phyloP scores from a whole-genome alignment of 2,329 filamentous ascomycete species.

The Arthrobotrys sinensis region DNA sequence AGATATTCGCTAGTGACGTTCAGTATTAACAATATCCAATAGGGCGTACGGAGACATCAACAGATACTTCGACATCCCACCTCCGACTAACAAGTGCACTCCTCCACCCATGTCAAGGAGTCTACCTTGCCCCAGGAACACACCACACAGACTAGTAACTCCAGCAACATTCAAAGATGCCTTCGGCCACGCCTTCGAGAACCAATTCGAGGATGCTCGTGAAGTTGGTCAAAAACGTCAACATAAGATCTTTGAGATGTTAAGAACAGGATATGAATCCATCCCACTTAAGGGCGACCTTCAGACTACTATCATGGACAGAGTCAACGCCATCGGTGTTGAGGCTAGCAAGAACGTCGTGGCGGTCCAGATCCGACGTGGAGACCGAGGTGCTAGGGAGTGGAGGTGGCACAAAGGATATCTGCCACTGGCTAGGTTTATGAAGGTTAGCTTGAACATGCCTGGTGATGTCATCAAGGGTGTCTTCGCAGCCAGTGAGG shows the following conservation, averaged over 20 bases:
- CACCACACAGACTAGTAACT: slow-evolving; percentile 47
- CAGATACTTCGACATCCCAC: slow-evolving; percentile 51
- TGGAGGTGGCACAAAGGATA: slow-evolving; percentile 51
- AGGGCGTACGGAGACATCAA: slow-evolving; percentile 56
- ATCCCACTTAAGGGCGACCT: slow-evolving; percentile 27
- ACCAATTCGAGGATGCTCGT: slow-evolving; percentile 49
- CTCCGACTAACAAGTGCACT: slow-evolving; percentile 32
- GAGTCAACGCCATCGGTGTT: slow-evolving; percentile 31
- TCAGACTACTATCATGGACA: slow-evolving; percentile 18
- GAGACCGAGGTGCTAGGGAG: slow-evolving; percentile 44
- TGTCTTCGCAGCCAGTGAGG: background rate
- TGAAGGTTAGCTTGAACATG: slow-evolving; percentile 47
- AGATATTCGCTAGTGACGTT: background rate
- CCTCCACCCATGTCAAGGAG: slow-evolving; percentile 49
- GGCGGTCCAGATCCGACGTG: slow-evolving; percentile 50
- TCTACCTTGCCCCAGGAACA: slow-evolving; percentile 46
- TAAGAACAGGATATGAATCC: slow-evolving; percentile 52
- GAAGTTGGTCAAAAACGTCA: slow-evolving; percentile 34
- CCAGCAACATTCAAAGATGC: slow-evolving; percentile 42
- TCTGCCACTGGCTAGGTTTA: slow-evolving; percentile 40
- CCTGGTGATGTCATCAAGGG: slow-evolving; percentile 24
- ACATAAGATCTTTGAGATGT: slow-evolving; percentile 48
- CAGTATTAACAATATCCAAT: background rate
- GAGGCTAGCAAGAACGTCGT: slow-evolving; percentile 38
- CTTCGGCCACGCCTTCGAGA: slow-evolving; percentile 54